Base-by-base conservation (phyloP, 345 rosid species). In the Xanthoceras sorbifolium region DNA sequence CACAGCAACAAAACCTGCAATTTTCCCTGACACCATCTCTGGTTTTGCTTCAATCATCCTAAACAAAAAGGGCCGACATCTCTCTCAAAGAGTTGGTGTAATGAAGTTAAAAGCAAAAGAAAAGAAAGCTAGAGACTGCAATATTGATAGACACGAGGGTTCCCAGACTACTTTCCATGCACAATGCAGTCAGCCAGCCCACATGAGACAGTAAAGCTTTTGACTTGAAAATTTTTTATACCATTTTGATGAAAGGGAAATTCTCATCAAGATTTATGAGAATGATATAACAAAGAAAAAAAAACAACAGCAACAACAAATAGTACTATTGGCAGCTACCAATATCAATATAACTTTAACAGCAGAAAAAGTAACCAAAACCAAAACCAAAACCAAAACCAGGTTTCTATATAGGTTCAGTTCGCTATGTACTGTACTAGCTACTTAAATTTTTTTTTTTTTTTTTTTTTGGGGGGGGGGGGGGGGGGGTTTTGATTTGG, bases 141-240 rank as follows among this genome's bases (percentile, higher is more conserved):
- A n/a, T n/a, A n/a, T n/a, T n/a, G n/a, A n/a, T n/a, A n/a, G n/a
- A n/a, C n/a, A n/a, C n/a, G n/a, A n/a, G n/a, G n/a, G n/a, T n/a
- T n/a, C n/a, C n/a, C n/a, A n/a, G n/a, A n/a, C n/a, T n/a, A n/a
- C n/a, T n/a, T 42, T 46, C 64, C 36, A 29, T 42, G 12, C 67
- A 32, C 26, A 66, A 48, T 66, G 70, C 59, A 50, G 9, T n/a
- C n/a, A n/a, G n/a, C n/a, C n/a, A n/a, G n/a, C n/a, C 42, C 61
- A 54, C 11, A 38, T 1, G 57, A 79, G 26, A 44, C 26, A 31
- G 31, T 60, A 57, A 23, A 75, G 59, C 65, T 62, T 72, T 67
- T 67, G 57, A 81, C 78, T 61, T 31, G 50, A 69, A 29, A 77
- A 6, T 4, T 42, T 65, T 22, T 10, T 22, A 65, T 59, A 70